Evolutionary conservation across 208 protist genomes (phyloP).

Genomic region (Phytomonas francai): DNA sequence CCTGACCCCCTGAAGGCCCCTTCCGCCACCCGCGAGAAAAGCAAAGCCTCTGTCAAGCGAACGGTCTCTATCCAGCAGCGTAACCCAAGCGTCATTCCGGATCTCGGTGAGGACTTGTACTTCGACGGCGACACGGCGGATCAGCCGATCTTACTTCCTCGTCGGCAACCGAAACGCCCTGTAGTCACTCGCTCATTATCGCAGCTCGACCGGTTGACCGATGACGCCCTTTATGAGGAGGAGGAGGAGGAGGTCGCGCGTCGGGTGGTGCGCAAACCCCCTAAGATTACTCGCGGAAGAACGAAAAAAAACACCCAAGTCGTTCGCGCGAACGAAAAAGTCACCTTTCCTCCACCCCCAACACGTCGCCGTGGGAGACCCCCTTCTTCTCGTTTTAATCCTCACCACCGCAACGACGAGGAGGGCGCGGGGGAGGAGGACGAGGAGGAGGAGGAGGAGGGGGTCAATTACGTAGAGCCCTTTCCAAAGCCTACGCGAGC

Average conservation of each 20-base stretch:
- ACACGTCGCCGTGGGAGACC: background rate
- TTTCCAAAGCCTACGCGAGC: too few relatives aligned
- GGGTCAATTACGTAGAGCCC: background rate
- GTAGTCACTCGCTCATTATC: slow-evolving; percentile 51
- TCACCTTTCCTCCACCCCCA: background rate
- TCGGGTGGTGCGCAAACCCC: slow-evolving; percentile 23
- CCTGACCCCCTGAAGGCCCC: slow-evolving; percentile 13
- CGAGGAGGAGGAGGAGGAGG: slow-evolving; percentile 1
- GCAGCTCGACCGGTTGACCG: slow-evolving; percentile 25
- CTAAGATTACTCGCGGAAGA: slow-evolving; percentile 22
- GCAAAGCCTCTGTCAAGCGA: slow-evolving; percentile 14
- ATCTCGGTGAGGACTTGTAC: slow-evolving; percentile 45
- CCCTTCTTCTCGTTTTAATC: background rate
- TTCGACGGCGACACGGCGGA: slow-evolving; percentile 58
- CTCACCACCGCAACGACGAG: background rate
- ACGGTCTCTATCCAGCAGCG: slow-evolving; percentile 17
- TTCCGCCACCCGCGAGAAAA: background rate
- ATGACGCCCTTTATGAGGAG: slow-evolving; percentile 23
- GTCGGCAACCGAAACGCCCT: slow-evolving; percentile 27
- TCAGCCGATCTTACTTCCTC: slow-evolving; percentile 60
- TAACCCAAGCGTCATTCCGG: slow-evolving; percentile 28
- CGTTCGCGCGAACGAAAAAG: background rate
- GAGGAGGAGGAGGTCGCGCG: slow-evolving; percentile 22
- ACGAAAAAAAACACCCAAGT: slow-evolving; percentile 9
- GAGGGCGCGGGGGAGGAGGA: background rate